Percentiles rank a stretch among this genome's conserved stretches.
Evolutionary conservation across 495 filamentous ascomycete species (phyloP).

Genomic region (Letharia columbiana): DNA sequence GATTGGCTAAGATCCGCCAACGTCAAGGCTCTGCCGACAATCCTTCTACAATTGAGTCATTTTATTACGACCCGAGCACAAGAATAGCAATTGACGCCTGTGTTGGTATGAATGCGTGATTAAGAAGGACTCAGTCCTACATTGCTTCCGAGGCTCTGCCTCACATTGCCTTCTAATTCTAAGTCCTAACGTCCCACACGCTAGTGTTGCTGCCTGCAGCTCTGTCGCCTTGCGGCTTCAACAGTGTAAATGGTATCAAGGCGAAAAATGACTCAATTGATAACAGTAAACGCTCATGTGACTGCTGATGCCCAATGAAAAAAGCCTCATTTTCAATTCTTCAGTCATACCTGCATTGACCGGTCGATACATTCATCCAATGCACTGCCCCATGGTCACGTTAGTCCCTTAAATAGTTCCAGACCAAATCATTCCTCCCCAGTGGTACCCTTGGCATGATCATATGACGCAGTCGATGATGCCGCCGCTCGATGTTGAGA

Average conservation of each 20-base stretch:
- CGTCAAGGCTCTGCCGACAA: neutral
- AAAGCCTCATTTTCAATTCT: neutral
- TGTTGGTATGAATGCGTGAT: neutral
- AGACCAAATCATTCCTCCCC: constrained; percentile 13
- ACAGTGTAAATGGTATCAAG: constrained; percentile 15
- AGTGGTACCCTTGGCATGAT: constrained; percentile 9
- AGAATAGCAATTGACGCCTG: neutral
- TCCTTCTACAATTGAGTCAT: constrained; percentile 2
- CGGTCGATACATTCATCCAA: constrained; percentile 8
- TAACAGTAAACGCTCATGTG: constrained; percentile 8
- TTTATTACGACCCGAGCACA: neutral
- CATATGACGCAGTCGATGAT: constrained; percentile 13
- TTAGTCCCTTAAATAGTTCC: neutral
- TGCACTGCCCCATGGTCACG: constrained; percentile 4
- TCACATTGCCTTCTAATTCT: neutral
- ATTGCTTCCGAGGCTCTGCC: neutral
- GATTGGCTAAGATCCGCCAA: neutral
- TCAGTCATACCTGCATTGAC: constrained; percentile 15
- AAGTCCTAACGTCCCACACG: neutral
- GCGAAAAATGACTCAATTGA: constrained; percentile 19
- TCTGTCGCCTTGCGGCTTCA: constrained; percentile 15
- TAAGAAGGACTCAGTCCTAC: neutral
- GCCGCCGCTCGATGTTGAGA: constrained; percentile 3
- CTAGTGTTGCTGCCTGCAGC: constrained; percentile 22
- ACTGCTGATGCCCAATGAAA: constrained; percentile 5